Conservation (phyloP, 1,284 basidiomycete species). For the Tilletia setariae region DNA sequence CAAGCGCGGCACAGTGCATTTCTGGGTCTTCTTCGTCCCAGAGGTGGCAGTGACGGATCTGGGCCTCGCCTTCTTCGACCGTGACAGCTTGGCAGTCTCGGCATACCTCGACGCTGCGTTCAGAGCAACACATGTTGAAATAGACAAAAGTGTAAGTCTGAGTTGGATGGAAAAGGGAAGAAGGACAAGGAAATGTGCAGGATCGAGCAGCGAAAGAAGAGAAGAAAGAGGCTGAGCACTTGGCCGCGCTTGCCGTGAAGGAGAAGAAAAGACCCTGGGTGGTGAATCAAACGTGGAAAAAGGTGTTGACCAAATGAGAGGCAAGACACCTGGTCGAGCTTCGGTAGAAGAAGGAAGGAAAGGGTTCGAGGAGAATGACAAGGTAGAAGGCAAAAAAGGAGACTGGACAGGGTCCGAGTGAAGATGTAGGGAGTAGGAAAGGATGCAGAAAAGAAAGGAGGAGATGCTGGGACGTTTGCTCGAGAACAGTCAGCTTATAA, state of each 20-base stretch:
- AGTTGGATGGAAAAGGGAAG: not conserved
- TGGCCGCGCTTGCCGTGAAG: not conserved
- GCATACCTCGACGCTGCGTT: not conserved
- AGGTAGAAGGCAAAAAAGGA: not conserved
- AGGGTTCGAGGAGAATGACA: not conserved
- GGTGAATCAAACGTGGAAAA: not conserved
- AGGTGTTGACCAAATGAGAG: constrained; percentile 5
- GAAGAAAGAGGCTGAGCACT: not conserved
- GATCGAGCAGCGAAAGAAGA: not conserved
- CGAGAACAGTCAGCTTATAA: no score
- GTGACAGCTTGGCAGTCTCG: not conserved
- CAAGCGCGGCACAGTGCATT: constrained; percentile 5
- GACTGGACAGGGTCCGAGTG: not conserved
- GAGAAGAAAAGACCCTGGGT: not conserved
- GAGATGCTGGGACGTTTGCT: no score
- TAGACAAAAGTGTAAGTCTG: not conserved
- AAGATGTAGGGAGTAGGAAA: not conserved
- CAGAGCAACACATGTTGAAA: constrained; percentile 1
- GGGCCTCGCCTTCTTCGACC: constrained; percentile 2
- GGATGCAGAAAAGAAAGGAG: not conserved
- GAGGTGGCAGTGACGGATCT: not conserved
- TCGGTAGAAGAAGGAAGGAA: constrained; percentile 5
- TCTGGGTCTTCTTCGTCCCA: not conserved
- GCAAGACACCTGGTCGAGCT: not conserved
- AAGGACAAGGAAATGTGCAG: not conserved